These are phyloP conservation scores for Brassica cretica DNA, from an alignment of 345 rosid genomes.

Conservation along the genomic window DNA sequence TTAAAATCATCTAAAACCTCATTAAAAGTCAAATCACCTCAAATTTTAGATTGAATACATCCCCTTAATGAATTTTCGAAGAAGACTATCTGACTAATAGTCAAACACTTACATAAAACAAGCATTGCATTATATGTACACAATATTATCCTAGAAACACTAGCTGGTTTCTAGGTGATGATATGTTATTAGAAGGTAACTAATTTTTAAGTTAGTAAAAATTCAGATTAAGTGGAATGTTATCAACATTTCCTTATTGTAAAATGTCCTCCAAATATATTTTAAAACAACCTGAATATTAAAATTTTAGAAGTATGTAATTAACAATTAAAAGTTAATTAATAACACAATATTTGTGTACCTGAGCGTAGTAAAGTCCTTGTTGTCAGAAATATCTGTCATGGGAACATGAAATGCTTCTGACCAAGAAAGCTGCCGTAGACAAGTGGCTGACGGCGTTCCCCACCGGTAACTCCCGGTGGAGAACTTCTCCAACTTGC, in stretches of 20 bases:
- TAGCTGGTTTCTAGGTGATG: not conserved
- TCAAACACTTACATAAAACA: slow-evolving; percentile 14
- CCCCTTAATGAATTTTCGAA: not conserved
- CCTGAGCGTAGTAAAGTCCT: slow-evolving; percentile 49
- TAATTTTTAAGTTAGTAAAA: not conserved
- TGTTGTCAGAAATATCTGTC: slow-evolving; percentile 54
- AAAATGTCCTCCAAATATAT: not conserved
- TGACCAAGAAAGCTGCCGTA: slow-evolving; percentile 81
- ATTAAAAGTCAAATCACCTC: too few species aligned
- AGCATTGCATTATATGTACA: slow-evolving; percentile 1
- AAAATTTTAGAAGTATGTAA: not conserved
- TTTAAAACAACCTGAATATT: not conserved
- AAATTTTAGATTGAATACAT: too few species aligned
- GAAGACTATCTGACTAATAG: slow-evolving; percentile 11
- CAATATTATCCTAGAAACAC: not conserved
- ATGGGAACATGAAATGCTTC: slow-evolving; percentile 93
- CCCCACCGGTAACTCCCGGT: slow-evolving; percentile 96
- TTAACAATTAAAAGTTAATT: not conserved
- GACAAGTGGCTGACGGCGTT: slow-evolving; percentile 73
- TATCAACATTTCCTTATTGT: not conserved
- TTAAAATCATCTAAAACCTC: too few species aligned
- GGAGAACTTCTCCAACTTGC: slow-evolving; percentile 56
- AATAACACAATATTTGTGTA: slow-evolving; percentile 27
- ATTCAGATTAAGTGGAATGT: not conserved
- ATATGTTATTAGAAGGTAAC: not conserved